A percentile compares a stretch with the other conserved stretches of the same genome.
Evolutionary conservation across 805 yeast species (phyloP).

Genomic region (Tetrapisispora fleetii): DNA sequence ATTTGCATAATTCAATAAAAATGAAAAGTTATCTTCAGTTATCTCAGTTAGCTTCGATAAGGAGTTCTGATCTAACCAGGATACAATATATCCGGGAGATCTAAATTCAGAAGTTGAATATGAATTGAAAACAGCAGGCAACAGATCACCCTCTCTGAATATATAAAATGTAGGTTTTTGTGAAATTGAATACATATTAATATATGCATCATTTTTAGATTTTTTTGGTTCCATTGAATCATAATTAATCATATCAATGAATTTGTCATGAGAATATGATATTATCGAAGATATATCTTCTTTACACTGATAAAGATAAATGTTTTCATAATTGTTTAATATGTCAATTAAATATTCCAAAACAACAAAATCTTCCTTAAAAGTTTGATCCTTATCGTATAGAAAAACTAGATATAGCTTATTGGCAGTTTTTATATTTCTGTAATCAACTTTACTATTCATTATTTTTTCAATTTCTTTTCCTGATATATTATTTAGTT

Average conservation of each 20-base stretch:
- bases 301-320: conserved; percentile 43
- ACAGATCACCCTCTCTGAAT: conserved; percentile 46
- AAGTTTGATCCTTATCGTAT: conserved; percentile 37
- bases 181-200: conserved; percentile 43
- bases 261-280: conserved; percentile 25
- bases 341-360: conserved; percentile 53
- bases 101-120: conserved; percentile 58
- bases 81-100: conserved; percentile 35
- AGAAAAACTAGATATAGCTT: conserved; percentile 43
- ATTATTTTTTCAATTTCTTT: conserved; percentile 13
- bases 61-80: conserved; percentile 41
- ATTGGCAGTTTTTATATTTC: conserved; percentile 4
- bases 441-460: conserved; percentile 7
- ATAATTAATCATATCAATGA: conserved; percentile 27
- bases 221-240: conserved; percentile 33
- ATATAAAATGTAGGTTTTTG: conserved; percentile 53
- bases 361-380: conserved; percentile 50
- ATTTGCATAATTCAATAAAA: conserved; percentile 10
- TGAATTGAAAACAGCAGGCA: conserved; percentile 46
- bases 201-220: conserved; percentile 33
- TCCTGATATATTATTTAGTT: conserved; percentile 27
- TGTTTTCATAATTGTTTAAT: conserved; percentile 47
- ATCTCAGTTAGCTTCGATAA: conserved; percentile 47
- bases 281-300: conserved; percentile 37
- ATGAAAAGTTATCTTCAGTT: conserved; percentile 28